phyloP scores from a whole-genome alignment of 2,329 filamentous ascomycete species.

The Aspergillus sp. region DNA sequence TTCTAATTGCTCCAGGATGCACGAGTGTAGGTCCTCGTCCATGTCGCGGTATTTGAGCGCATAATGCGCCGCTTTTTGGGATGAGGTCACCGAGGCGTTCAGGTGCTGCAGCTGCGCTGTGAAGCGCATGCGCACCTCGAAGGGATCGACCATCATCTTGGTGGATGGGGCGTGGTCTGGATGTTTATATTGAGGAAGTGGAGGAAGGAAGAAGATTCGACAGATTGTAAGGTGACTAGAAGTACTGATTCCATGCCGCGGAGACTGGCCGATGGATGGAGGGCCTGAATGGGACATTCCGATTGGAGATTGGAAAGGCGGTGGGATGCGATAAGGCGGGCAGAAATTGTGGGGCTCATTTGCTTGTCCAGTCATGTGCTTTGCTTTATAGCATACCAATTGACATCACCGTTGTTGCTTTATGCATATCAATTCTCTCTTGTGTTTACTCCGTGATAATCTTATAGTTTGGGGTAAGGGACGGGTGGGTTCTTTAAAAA shows the following conservation, averaged over 20 bases:
- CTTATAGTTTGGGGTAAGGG: neutral
- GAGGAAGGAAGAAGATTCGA: neutral
- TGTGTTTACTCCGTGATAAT: too few relatives aligned
- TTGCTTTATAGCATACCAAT: neutral
- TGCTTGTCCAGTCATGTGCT: constrained; percentile 16
- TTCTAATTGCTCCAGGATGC: constrained; percentile 94
- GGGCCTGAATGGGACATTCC: neutral
- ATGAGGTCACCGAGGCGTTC: constrained; percentile 84
- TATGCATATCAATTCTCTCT: neutral
- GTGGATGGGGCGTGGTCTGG: neutral
- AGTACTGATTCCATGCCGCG: neutral
- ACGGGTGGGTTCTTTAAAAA: neutral
- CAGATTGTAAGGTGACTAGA: too few relatives aligned
- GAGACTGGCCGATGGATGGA: neutral
- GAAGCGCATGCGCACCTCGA: constrained; percentile 98
- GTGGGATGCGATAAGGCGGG: constrained; percentile 14
- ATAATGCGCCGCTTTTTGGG: constrained; percentile 92
- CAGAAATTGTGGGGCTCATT: constrained; percentile 26
- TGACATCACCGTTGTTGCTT: neutral
- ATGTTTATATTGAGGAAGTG: neutral
- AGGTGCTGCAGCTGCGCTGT: constrained; percentile 85
- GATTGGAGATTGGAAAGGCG: constrained; percentile 1
- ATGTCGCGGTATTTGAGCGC: constrained; percentile 91
- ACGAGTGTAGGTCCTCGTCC: constrained; percentile 96
- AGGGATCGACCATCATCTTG: constrained; percentile 75